phyloP scores from a whole-genome alignment of 768 basidiomycete genomes.

The Zangia roseola region DNA sequence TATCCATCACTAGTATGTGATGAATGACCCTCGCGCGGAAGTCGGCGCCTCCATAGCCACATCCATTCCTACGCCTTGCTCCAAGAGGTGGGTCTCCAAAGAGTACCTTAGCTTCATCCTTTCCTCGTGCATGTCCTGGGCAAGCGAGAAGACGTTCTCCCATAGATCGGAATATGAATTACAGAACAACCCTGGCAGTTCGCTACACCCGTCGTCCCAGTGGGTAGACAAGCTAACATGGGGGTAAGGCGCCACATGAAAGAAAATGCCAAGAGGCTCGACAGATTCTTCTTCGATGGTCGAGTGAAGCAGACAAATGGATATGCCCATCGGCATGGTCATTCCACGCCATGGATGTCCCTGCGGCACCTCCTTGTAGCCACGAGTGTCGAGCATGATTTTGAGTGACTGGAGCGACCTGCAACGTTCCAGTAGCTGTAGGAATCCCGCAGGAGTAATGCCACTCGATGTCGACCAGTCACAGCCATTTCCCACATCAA shows the following conservation, averaged over 20 bases:
- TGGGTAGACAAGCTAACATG: constrained; percentile 1
- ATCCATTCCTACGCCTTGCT: too few relatives aligned
- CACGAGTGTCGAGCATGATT: constrained; percentile 6
- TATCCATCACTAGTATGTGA: too few relatives aligned
- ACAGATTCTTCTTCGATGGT: constrained; percentile 3
- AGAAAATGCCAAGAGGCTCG: constrained; percentile 12
- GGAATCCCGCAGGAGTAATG: constrained; percentile 11
- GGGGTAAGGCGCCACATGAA: constrained; percentile 6
- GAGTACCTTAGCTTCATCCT: constrained; percentile 2
- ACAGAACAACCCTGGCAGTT: neutral
- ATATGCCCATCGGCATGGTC: neutral
- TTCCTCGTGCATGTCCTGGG: neutral
- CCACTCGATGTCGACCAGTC: constrained; percentile 4
- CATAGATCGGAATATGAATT: constrained; percentile 3
- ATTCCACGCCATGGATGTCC: constrained; percentile 12
- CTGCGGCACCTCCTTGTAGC: constrained; percentile 6
- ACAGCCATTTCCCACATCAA: neutral
- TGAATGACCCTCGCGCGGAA: too few relatives aligned
- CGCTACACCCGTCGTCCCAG: neutral
- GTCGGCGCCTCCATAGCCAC: too few relatives aligned
- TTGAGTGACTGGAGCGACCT: constrained; percentile 5
- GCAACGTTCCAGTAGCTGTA: constrained; percentile 12
- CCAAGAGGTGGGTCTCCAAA: neutral
- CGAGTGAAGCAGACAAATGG: constrained; percentile 2
- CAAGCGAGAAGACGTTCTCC: neutral